These are phyloP conservation scores for Spizellomyces punctatus DNA, from an alignment of 192 early-diverging fungal species.

Conservation along the genomic window DNA sequence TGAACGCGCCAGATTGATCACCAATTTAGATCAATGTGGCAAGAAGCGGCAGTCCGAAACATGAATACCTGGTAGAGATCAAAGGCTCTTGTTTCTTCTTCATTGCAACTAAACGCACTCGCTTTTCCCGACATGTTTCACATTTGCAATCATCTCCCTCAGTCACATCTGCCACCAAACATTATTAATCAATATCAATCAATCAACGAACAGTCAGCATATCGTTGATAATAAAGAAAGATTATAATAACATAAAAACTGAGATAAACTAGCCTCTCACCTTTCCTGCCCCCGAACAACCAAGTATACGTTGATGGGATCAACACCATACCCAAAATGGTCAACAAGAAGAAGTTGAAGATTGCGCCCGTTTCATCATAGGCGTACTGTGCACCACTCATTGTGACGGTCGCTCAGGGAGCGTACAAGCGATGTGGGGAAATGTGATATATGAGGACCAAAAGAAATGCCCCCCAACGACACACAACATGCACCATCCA, in stretches of 20 bases:
- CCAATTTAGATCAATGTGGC: no score
- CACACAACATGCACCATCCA: no score
- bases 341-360: conserved; percentile 92
- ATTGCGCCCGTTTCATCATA: conserved; percentile 95
- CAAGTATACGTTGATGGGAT: conserved; percentile 66
- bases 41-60: background rate
- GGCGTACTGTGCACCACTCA: conserved; percentile 56
- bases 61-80: conserved; percentile 20
- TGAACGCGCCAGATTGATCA: background rate
- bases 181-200: background rate
- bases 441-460: no score
- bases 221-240: background rate
- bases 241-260: background rate
- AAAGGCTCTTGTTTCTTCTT: conserved; percentile 43
- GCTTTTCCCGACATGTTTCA: conserved; percentile 22
- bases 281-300: conserved; percentile 15
- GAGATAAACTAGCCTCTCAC: background rate
- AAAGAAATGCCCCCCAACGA: no score
- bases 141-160: conserved; percentile 26
- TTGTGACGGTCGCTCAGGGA: background rate
- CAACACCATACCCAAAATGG: conserved; percentile 79
- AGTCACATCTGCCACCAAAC: background rate
- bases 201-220: background rate
- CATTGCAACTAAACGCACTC: conserved; percentile 16
- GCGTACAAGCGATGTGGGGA: no score